These are phyloP conservation scores for Colletotrichum phormii DNA, from an alignment of 2,329 filamentous ascomycete genomes.

Conservation along the genomic window DNA sequence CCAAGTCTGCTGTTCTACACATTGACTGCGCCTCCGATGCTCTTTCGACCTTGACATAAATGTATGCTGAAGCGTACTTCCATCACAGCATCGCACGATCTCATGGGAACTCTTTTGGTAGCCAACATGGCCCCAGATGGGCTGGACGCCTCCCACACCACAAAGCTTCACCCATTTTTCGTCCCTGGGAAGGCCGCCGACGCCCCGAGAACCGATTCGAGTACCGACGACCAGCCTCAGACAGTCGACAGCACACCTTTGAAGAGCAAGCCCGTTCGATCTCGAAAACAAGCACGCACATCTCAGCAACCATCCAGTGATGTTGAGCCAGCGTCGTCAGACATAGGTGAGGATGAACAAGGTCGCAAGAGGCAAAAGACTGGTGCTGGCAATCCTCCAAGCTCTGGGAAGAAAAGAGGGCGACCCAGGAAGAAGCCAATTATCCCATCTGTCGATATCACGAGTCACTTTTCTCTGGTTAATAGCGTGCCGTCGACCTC, in stretches of 20 bases:
- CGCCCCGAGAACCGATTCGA: neutral
- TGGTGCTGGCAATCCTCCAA: conserved; percentile 32
- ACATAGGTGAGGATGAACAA: conserved; percentile 30
- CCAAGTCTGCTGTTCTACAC: neutral
- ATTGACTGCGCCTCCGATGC: neutral
- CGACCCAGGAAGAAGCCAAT: conserved; percentile 43
- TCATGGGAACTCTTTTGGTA: conserved; percentile 57
- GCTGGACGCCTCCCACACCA: conserved; percentile 47
- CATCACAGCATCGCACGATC: conserved; percentile 13
- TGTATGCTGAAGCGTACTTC: neutral
- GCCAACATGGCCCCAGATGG: conserved; percentile 58
- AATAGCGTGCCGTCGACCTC: neutral
- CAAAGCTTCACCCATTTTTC: conserved; percentile 69
- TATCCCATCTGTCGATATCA: conserved; percentile 38
- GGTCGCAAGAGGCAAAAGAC: conserved; percentile 43
- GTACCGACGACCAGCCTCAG: neutral
- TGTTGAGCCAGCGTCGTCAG: conserved; percentile 23
- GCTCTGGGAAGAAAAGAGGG: conserved; percentile 37
- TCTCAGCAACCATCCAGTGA: conserved; percentile 19
- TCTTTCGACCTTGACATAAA: neutral
- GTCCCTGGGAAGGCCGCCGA: conserved; percentile 39
- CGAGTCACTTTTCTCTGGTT: conserved; percentile 39
- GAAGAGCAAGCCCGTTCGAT: neutral
- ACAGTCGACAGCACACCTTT: neutral
- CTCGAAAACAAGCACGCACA: conserved; percentile 6